Base-by-base conservation (phyloP, 371 early-diverging fungal genomes). In the Lichtheimia ornata region DNA sequence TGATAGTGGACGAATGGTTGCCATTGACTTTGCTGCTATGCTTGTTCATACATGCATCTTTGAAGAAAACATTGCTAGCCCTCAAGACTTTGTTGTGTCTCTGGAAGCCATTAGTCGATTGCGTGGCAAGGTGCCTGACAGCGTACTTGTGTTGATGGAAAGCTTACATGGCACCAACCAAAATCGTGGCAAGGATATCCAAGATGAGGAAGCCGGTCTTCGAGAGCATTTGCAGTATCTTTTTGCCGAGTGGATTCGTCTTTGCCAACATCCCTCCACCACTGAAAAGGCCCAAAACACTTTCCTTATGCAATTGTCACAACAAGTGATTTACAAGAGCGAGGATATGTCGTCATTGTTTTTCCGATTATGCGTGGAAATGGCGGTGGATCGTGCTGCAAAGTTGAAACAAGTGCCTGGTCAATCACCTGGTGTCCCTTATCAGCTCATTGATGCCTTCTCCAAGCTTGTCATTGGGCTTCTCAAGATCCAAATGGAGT, bases 161-260 rank as follows among this genome's bases (percentile, higher is more conserved):
- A 71, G 74, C 24, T 64, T 72, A 52, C 25, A 44, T 18, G 14
- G 47, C 14, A 25, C 28, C 20, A 17, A 22, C 35, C 35, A 56
- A 20, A n/a, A 24, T 14, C 42, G 54, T 41, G 41, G 24, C 44
- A 35, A 42, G 11, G 51, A 53, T 53, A 40, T 35, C 27, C 62
- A 72, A 45, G 82, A 84, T 25, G 64, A 71, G 44, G 79, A 77
- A 17, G 53, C 67, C 42, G 70, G 80, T 51, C 59, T 93, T 63
- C 70, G 90, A 43, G 86, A 92, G 58, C 90, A 88, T 64, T 74
- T 92, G 7, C 84, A 83, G 2, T 77, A 84, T 42, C 68, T 89
- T 50, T 94, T 94, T 76, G 74, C 81, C 17, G 97, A 97, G 56
- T 98, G 98, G 98, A 85, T 95, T 14, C 83, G 89, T 15, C 73